These are phyloP conservation scores for Mycena haematopus DNA, from an alignment of 768 basidiomycete species.

Conservation along the genomic window DNA sequence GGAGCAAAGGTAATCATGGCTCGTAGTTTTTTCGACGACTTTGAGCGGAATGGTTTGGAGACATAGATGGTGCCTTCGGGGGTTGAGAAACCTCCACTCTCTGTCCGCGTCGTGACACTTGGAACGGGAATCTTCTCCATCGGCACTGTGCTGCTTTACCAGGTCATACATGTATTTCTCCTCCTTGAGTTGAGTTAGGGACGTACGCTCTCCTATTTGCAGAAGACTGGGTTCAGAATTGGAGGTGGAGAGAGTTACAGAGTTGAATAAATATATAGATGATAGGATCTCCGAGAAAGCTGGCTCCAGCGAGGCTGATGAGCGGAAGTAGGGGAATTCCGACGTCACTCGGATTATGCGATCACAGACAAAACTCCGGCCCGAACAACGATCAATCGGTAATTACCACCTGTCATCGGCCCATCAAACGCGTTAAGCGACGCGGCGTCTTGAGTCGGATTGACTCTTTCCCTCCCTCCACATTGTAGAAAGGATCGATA, in stretches of 20 bases:
- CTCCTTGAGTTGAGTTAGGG: neutral
- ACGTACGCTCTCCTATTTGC: neutral
- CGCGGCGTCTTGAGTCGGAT: too few species aligned
- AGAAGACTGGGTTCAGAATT: neutral
- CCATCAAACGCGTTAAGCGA: too few species aligned
- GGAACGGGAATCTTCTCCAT: conserved; percentile 20
- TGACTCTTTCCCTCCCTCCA: too few species aligned
- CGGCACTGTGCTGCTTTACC: neutral
- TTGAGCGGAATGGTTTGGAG: conserved; percentile 78
- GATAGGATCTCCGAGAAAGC: neutral
- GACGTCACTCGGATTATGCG: neutral
- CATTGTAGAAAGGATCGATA: too few species aligned
- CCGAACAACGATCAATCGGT: too few species aligned
- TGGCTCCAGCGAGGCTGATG: too few species aligned
- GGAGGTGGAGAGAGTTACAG: neutral
- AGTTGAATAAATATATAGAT: neutral
- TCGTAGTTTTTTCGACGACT: conserved; percentile 75
- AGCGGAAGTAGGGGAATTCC: too few species aligned
- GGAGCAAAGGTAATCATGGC: conserved; percentile 88
- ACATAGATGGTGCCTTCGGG: conserved; percentile 73
- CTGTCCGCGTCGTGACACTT: conserved; percentile 34
- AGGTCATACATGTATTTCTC: neutral
- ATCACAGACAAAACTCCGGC: too few species aligned
- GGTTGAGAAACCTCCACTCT: conserved; percentile 56
- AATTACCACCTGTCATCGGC: too few species aligned